Conservation (phyloP, 805 yeast genomes). For the Isabelozyma pseudorhagii region DNA sequence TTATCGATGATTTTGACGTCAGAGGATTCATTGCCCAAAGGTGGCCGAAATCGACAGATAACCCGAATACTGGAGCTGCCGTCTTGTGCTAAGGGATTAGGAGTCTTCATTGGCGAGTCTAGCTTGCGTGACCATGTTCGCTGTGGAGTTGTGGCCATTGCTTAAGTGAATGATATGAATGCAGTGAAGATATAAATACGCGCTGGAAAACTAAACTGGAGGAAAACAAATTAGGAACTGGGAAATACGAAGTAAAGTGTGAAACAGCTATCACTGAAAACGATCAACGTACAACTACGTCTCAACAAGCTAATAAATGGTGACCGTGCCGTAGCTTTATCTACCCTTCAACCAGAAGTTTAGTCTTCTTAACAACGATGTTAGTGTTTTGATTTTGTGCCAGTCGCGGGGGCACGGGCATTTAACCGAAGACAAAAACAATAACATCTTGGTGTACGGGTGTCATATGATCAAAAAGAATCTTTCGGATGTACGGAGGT, state of each 20-base stretch:
- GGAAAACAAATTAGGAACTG: too few species aligned
- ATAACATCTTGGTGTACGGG: neutral
- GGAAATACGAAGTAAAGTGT: too few species aligned
- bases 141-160: neutral
- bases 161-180: too few species aligned
- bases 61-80: constrained; percentile 51
- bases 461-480: neutral
- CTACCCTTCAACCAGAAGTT: neutral
- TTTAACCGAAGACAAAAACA: neutral
- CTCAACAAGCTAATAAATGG: too few species aligned
- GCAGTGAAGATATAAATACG: too few species aligned
- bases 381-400: neutral
- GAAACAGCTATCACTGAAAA: too few species aligned
- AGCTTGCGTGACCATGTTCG: neutral
- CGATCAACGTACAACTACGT: too few species aligned
- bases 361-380: neutral
- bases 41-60: constrained; percentile 69
- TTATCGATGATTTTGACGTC: constrained; percentile 14
- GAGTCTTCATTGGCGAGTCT: neutral
- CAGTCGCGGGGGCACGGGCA: neutral
- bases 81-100: neutral
- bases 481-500: neutral
- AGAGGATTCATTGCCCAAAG: constrained; percentile 11
- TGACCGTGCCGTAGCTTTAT: too few species aligned
- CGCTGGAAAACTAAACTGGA: too few species aligned